These are phyloP conservation scores for Aureobasidium uvarum DNA, from an alignment of 2,329 filamentous ascomycete genomes.

Conservation along the genomic window DNA sequence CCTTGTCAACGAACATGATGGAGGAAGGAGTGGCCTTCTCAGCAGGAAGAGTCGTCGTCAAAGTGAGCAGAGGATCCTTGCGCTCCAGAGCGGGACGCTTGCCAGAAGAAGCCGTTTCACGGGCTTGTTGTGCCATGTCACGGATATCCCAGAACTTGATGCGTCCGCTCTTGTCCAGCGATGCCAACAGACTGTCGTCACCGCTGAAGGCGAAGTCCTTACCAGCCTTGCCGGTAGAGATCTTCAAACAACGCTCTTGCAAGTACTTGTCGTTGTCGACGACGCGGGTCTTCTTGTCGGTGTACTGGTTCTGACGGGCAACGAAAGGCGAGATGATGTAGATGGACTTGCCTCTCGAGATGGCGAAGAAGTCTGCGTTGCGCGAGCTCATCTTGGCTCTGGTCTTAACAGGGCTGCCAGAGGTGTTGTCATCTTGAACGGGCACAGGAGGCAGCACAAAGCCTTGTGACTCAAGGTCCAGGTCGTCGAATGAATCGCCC, in stretches of 20 bases:
- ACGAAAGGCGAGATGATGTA: constrained; percentile 71
- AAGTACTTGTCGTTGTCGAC: constrained; percentile 88
- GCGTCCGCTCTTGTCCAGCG: constrained; percentile 91
- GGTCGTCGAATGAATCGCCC: constrained; percentile 75
- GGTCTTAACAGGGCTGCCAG: constrained; percentile 91
- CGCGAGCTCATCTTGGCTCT: constrained; percentile 84
- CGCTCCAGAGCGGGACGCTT: constrained; percentile 65
- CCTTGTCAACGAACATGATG: constrained; percentile 92
- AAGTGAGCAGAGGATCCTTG: constrained; percentile 79
- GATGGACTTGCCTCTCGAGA: constrained; percentile 94
- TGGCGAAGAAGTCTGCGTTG: constrained; percentile 91
- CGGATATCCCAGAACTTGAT: constrained; percentile 99
- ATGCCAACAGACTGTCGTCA: constrained; percentile 91
- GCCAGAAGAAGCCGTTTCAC: constrained; percentile 41
- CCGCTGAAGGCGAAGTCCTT: constrained; percentile 99
- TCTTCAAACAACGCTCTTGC: constrained; percentile 82
- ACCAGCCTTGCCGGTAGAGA: constrained; percentile 94
- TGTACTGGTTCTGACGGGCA: constrained; percentile 53
- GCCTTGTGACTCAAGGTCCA: constrained; percentile 77
- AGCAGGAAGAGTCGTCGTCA: constrained; percentile 78
- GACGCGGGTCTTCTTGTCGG: constrained; percentile 53
- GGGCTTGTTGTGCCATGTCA: constrained; percentile 60
- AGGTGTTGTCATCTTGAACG: constrained; percentile 83
- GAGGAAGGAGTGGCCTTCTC: constrained; percentile 98
- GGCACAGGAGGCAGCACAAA: constrained; percentile 86